Conservation (phyloP, 192 early-diverging fungal species). For the Backusella luteola region DNA sequence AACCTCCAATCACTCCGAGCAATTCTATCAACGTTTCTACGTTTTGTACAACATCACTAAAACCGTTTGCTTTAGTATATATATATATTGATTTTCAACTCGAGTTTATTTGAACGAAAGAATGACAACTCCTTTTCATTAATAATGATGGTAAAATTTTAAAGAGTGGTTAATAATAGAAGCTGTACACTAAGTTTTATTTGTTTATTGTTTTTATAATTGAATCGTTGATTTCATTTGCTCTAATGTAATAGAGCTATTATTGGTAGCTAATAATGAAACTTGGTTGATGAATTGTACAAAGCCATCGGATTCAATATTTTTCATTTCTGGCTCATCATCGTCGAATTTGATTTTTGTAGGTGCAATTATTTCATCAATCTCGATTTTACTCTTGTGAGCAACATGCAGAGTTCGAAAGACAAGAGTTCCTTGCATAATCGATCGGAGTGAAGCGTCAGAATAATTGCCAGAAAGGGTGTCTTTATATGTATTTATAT, state of each 20-base stretch:
- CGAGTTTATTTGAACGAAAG: not conserved
- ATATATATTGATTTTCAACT: not conserved
- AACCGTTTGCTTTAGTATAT: not conserved
- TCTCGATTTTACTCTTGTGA: not conserved
- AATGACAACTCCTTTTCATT: not conserved
- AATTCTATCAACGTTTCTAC: not conserved
- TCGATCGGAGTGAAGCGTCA: not conserved
- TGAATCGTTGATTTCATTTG: not conserved
- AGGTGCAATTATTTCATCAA: not conserved
- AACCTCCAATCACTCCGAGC: not conserved
- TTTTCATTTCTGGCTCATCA: not conserved
- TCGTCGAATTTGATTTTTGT: not conserved
- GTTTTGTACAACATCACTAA: not conserved
- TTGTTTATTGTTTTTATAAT: not conserved
- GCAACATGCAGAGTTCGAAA: not conserved
- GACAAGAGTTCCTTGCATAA: not conserved
- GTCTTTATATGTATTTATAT: not conserved
- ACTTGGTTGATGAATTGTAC: not conserved
- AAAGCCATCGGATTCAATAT: not conserved
- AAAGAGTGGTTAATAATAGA: not conserved
- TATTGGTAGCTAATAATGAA: not conserved
- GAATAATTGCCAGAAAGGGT: not conserved
- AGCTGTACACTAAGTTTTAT: not conserved
- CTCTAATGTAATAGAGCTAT: not conserved
- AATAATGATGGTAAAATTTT: not conserved